phyloP scores from a whole-genome alignment of 108 stramenopile genomes.

The Discostella pseudostelligera region DNA sequence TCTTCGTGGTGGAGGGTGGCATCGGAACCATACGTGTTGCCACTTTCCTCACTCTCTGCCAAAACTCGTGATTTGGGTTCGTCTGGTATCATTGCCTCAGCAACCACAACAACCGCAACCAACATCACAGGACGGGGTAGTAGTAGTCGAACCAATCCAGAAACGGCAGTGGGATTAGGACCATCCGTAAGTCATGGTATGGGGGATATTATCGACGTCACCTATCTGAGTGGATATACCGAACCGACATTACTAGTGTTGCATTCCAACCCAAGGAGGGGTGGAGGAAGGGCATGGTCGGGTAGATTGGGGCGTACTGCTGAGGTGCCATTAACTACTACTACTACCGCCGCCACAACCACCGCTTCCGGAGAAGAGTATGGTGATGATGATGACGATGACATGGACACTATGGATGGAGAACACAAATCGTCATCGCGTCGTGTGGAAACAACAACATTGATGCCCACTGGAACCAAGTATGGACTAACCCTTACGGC shows the following conservation, averaged over 20 bases:
- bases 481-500: constrained; percentile 70
- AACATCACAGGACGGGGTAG: too few relatives aligned
- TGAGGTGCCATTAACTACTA: constrained; percentile 23
- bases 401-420: constrained; percentile 5
- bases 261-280: constrained; percentile 62
- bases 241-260: constrained; percentile 75
- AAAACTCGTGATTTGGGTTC: constrained; percentile 26
- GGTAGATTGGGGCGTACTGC: constrained; percentile 69
- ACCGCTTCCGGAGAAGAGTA: background rate
- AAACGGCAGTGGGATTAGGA: constrained; percentile 9
- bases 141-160: background rate
- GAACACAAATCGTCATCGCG: background rate
- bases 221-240: constrained; percentile 73
- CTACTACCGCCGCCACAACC: constrained; percentile 23
- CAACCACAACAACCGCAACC: background rate
- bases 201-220: constrained; percentile 67
- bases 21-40: constrained; percentile 75
- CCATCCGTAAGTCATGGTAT: constrained; percentile 66
- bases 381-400: constrained; percentile 12
- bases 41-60: constrained; percentile 50
- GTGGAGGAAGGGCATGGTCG: constrained; percentile 57
- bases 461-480: constrained; percentile 44
- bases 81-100: constrained; percentile 10
- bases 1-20: constrained; percentile 61
- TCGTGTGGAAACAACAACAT: constrained; percentile 7